Evolutionary conservation across 352 stramenopile genomes (phyloP), one percentile per base, ranked within the genome.

Genomic region (Thraustochytrium sp.): DNA sequence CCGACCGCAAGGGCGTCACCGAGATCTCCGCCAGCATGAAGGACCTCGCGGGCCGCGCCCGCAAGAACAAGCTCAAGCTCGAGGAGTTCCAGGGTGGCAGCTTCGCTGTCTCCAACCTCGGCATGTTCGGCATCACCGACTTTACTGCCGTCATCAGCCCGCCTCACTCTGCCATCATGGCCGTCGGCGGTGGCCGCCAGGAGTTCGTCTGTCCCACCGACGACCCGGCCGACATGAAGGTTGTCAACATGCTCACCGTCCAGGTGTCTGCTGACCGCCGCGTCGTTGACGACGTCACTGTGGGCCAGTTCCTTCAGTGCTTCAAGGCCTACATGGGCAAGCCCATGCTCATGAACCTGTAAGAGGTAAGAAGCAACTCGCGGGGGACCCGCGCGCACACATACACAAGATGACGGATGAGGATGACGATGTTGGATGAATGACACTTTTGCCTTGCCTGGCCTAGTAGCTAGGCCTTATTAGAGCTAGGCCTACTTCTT

Each of bases 51-150:
- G 90, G 86, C 21, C 92, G 96, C 75, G 97, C 96, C 65, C 90
- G 94, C 38, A 89, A 96, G 62, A 96, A 96, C 86, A 99, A 99
- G 88, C 89, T 99, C 72, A 94, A 97, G 89, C 97, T 97, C 0
- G 94, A 99, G 86, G 97, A 99, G 91, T 99, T 98, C 89, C 94
- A 99, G 89, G 96, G 96, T 73, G 97, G 96, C 64, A 98, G 94
- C 40, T 99, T 99, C 90, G 98, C 95, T n/a, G 93, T 99, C 80
- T 98, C 91, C 46, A 99, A 99, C 89, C 89, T 99, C 72, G 97
- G 94, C 55, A 98, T 97, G 97, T 99, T 99, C 88, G 97, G 96
- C 78, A 98, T 99, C 86, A 91, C 96, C 85, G 92, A 96, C 88
- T 99, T 99, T 87, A 95, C 90, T 51, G 97, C 97, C 11, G 96